These are phyloP conservation scores for Apiotrichum montevideense DNA, from an alignment of 1,284 basidiomycete genomes.

Conservation along the genomic window DNA sequence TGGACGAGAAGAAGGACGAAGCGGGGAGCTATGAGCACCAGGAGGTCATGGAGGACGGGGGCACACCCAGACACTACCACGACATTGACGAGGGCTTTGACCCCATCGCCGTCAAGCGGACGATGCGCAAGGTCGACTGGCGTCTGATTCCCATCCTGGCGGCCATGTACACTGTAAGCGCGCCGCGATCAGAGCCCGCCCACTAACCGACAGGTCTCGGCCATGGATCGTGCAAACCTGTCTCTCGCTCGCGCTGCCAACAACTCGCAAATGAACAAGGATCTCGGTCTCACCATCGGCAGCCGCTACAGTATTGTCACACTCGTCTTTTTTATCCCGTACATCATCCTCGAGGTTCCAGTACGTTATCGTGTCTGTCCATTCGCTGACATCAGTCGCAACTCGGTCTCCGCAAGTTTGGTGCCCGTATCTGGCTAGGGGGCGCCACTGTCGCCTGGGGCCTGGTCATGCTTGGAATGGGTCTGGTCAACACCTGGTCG, in stretches of 20 bases:
- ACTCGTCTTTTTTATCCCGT: constrained; percentile 42
- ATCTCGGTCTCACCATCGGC: constrained; percentile 19
- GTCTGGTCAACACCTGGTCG: constrained; percentile 35
- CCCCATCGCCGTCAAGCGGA: constrained; percentile 4
- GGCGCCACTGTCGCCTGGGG: constrained; percentile 36
- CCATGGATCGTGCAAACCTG: constrained; percentile 31
- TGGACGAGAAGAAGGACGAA: too few relatives aligned
- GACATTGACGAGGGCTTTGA: constrained; percentile 14
- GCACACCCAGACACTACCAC: neutral
- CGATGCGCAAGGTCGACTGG: constrained; percentile 17
- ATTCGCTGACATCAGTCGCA: constrained; percentile 8
- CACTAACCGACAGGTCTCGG: neutral
- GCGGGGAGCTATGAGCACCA: too few relatives aligned
- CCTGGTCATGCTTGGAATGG: constrained; percentile 36
- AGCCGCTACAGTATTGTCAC: constrained; percentile 43
- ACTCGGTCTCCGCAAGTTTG: neutral
- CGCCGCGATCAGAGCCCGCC: neutral
- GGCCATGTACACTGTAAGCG: constrained; percentile 12
- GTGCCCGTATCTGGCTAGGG: constrained; percentile 15
- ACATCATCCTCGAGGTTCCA: constrained; percentile 42
- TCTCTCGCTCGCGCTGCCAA: constrained; percentile 31
- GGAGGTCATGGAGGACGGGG: too few relatives aligned
- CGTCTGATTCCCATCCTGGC: constrained; percentile 14
- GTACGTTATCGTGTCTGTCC: neutral
- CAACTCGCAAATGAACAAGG: constrained; percentile 25